phyloP scores from a whole-genome alignment of 2,329 filamentous ascomycete species.

The Trichoderma simmonsii region DNA sequence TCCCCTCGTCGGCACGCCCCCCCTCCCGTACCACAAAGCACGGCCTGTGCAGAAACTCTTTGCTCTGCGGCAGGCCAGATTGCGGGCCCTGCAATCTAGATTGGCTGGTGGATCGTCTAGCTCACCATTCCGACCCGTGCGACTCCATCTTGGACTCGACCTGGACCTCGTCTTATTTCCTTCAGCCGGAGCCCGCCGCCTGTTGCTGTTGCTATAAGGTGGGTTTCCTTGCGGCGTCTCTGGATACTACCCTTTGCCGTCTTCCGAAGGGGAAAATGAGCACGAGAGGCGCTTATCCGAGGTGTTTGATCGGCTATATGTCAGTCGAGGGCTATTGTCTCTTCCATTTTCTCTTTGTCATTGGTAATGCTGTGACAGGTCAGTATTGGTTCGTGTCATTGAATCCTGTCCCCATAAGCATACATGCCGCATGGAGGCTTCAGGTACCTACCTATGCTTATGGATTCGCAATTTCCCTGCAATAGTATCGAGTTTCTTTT shows the following conservation, averaged over 20 bases:
- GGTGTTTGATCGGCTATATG: background rate
- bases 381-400: background rate
- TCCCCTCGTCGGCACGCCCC: background rate
- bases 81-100: slow-evolving; percentile 10
- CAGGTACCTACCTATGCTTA: background rate
- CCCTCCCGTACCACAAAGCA: background rate
- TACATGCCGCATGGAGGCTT: background rate
- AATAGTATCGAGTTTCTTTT: background rate
- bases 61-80: background rate
- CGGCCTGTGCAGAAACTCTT: background rate
- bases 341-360: background rate
- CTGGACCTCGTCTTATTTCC: background rate
- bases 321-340: background rate
- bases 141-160: background rate
- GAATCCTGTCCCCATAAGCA: background rate
- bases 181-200: background rate
- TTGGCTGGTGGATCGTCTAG: background rate
- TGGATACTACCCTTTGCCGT: slow-evolving; percentile 8
- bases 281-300: background rate
- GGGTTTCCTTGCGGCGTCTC: background rate
- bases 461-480: background rate
- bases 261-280: background rate
- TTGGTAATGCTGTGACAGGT: background rate
- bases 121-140: background rate
- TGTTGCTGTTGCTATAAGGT: background rate